These are phyloP conservation scores for Globisporangium nagaii DNA, from an alignment of 352 stramenopile genomes.

Conservation along the genomic window DNA sequence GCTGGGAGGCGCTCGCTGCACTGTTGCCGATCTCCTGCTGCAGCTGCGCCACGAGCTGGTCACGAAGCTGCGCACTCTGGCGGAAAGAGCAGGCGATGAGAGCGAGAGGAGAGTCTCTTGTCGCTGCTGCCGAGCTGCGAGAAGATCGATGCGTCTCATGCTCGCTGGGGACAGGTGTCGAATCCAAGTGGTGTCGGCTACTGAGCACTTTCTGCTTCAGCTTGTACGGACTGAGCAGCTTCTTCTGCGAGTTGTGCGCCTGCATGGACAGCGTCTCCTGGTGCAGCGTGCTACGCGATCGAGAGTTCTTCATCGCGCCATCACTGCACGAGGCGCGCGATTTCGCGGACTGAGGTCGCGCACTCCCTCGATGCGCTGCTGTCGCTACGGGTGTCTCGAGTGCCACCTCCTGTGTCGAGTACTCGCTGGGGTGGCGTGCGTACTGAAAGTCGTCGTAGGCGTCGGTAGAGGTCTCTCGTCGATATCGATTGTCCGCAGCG, in stretches of 20 bases:
- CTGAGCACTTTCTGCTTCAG: conserved; percentile 57
- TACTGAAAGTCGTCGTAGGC: neutral
- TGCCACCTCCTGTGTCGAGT: neutral
- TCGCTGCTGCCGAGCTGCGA: neutral
- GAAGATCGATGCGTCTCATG: neutral
- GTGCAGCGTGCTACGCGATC: neutral
- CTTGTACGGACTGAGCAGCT: conserved; percentile 52
- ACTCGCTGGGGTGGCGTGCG: neutral
- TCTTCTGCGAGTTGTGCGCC: conserved; percentile 9
- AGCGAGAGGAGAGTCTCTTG: conserved; percentile 9
- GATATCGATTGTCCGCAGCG: neutral
- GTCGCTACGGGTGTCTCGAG: neutral
- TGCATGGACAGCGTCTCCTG: neutral
- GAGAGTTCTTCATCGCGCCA: neutral
- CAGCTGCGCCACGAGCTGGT: conserved; percentile 37
- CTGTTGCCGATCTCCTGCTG: conserved; percentile 26
- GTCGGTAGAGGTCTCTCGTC: neutral
- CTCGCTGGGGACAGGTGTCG: neutral
- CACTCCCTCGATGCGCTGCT: neutral
- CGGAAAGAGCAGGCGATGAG: conserved; percentile 45
- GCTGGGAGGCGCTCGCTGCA: conserved; percentile 12
- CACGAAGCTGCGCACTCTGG: conserved; percentile 40
- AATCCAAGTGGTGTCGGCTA: conserved; percentile 14
- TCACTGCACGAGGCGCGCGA: neutral
- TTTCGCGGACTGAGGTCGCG: conserved; percentile 7